phyloP scores from a whole-genome alignment of 225 moss, liverwort and hornwort genomes.

The Takakia lepidozioides region DNA sequence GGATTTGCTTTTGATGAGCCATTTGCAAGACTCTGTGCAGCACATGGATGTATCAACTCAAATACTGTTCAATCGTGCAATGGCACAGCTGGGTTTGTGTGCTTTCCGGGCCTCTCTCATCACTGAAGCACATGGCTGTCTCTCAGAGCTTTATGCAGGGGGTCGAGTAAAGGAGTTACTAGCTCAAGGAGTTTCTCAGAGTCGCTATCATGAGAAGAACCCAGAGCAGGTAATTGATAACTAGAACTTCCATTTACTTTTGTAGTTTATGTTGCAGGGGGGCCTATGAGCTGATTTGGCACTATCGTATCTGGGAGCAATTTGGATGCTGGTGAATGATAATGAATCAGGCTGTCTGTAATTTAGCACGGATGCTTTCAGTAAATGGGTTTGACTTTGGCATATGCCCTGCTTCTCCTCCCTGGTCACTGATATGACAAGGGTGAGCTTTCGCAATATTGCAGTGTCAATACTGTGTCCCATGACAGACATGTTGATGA shows the following conservation, averaged over 20 bases:
- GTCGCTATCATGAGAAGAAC: conserved; percentile 97
- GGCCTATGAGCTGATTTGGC: too few relatives aligned
- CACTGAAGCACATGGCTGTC: conserved; percentile 73
- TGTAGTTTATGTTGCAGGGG: not conserved
- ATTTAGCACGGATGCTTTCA: too few relatives aligned
- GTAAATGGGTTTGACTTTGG: too few relatives aligned
- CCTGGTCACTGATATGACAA: too few relatives aligned
- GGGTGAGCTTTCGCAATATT: too few relatives aligned
- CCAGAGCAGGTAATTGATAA: conserved; percentile 53
- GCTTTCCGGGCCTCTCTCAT: conserved; percentile 81
- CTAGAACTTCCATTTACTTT: not conserved
- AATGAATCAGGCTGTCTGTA: too few relatives aligned
- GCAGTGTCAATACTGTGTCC: too few relatives aligned
- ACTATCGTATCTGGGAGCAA: too few relatives aligned
- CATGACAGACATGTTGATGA: too few relatives aligned
- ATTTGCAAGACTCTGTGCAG: conserved; percentile 89
- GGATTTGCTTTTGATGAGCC: conserved; percentile 92
- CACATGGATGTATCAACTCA: conserved; percentile 98
- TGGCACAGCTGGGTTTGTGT: conserved; percentile 93
- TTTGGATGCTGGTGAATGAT: too few relatives aligned
- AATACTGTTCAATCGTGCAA: conserved; percentile 88
- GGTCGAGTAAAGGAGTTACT: conserved; percentile 90
- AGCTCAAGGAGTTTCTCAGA: conserved; percentile 94
- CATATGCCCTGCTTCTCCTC: too few relatives aligned
- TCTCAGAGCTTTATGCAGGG: conserved; percentile 85